Conservation (phyloP, 306 rosid genomes). For the Hippophae gyantsensis region DNA sequence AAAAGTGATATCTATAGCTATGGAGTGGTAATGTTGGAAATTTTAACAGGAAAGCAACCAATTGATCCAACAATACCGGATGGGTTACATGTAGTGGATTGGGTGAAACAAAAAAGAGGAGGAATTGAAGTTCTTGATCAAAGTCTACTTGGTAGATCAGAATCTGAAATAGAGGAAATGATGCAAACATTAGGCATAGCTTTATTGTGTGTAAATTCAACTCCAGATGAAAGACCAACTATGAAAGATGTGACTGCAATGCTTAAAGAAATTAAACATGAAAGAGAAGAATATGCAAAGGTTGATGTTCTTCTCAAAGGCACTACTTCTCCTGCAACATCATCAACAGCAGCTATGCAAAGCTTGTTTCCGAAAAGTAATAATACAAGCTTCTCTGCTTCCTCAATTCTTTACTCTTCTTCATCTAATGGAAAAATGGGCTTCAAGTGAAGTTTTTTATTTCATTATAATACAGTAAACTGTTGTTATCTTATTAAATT, state of each 20-base stretch:
- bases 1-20: slow-evolving; percentile 80
- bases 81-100: slow-evolving; percentile 78
- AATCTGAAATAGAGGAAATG: slow-evolving; percentile 76
- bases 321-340: slow-evolving; percentile 44
- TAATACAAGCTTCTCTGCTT: slow-evolving; percentile 59
- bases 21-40: slow-evolving; percentile 73
- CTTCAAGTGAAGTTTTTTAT: slow-evolving; percentile 11
- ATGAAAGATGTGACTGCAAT: slow-evolving; percentile 91
- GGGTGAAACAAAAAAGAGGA: slow-evolving; percentile 73
- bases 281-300: slow-evolving; percentile 80
- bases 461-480: not conserved
- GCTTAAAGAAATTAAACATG: slow-evolving; percentile 78
- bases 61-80: slow-evolving; percentile 95
- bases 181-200: slow-evolving; percentile 89
- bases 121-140: slow-evolving; percentile 59
- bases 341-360: slow-evolving; percentile 46
- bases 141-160: slow-evolving; percentile 56
- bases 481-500: too few species aligned
- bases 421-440: slow-evolving; percentile 27
- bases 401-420: slow-evolving; percentile 39
- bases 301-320: slow-evolving; percentile 73
- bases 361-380: slow-evolving; percentile 44
- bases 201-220: slow-evolving; percentile 63
- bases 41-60: slow-evolving; percentile 88
- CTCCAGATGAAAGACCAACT: slow-evolving; percentile 83